These are phyloP conservation scores for Naganishia vishniacii DNA, from an alignment of 768 basidiomycete species.

Conservation along the genomic window DNA sequence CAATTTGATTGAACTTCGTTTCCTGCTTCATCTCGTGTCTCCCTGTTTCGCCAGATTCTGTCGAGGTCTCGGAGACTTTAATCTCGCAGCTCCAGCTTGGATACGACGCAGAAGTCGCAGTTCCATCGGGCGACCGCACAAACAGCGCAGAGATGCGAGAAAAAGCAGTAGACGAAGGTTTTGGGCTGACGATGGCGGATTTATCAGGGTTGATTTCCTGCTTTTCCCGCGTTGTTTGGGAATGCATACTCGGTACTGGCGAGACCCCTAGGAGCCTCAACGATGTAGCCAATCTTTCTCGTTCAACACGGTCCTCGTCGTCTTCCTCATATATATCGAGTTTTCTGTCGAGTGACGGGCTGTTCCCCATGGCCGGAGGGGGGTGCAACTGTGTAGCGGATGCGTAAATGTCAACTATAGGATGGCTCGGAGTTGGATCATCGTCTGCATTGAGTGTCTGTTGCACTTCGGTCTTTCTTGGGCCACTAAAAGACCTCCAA, in stretches of 20 bases:
- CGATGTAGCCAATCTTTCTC: conserved; percentile 79
- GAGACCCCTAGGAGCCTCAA: conserved; percentile 88
- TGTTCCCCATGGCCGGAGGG: conserved; percentile 1
- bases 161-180: conserved; percentile 2
- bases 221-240: too few species aligned
- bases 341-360: conserved; percentile 57
- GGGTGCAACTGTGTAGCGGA: conserved; percentile 19
- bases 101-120: not conserved
- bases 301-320: conserved; percentile 80
- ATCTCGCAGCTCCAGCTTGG: too few species aligned
- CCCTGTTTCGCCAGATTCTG: not conserved
- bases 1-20: too few species aligned
- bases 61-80: not conserved
- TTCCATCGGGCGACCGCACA: not conserved
- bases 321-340: conserved; percentile 74
- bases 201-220: not conserved
- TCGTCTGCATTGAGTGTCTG: conserved; percentile 28
- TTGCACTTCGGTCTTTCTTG: conserved; percentile 18
- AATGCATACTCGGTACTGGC: conserved; percentile 30
- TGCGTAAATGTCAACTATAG: not conserved
- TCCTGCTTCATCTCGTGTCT: not conserved
- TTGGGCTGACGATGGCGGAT: not conserved
- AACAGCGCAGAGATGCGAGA: conserved; percentile 11
- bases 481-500: conserved; percentile 38
- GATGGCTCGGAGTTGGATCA: conserved; percentile 17